Conservation (phyloP, 371 early-diverging fungal species). For the Saksenaea oblongispora region DNA sequence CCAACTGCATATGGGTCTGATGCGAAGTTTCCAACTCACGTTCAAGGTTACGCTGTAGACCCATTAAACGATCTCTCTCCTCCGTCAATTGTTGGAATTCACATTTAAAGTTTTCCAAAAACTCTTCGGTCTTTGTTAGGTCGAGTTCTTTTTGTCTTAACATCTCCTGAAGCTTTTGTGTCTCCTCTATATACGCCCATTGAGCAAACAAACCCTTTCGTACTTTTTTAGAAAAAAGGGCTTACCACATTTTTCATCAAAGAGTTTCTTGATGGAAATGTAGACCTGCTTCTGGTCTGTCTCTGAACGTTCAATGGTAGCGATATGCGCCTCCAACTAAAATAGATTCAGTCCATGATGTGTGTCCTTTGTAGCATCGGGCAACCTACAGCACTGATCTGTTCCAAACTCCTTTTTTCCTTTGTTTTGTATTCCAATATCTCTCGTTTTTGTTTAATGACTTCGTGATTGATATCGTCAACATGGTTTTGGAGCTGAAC, state of each 20-base stretch:
- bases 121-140: conserved; percentile 36
- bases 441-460: conserved; percentile 47
- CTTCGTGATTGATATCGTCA: conserved; percentile 53
- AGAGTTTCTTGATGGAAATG: conserved; percentile 37
- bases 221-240: not conserved
- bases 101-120: conserved; percentile 31
- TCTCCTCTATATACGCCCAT: conserved; percentile 32
- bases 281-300: conserved; percentile 56
- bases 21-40: conserved; percentile 42
- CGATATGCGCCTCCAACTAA: conserved; percentile 53
- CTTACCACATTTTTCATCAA: conserved; percentile 59
- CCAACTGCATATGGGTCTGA: conserved; percentile 45
- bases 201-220: not conserved
- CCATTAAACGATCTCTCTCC: conserved; percentile 45
- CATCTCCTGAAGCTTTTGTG: conserved; percentile 49
- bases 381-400: conserved; percentile 50
- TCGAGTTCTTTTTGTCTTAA: conserved; percentile 46
- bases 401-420: conserved; percentile 54
- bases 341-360: not conserved
- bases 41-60: conserved; percentile 40
- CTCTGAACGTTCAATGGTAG: conserved; percentile 44
- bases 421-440: conserved; percentile 55
- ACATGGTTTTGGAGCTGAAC: conserved; percentile 47
- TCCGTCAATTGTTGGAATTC: conserved; percentile 39
- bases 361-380: not conserved